Evolutionary conservation across 257 asterid genomes (phyloP).

Genomic region (Penstemon davidsonii): DNA sequence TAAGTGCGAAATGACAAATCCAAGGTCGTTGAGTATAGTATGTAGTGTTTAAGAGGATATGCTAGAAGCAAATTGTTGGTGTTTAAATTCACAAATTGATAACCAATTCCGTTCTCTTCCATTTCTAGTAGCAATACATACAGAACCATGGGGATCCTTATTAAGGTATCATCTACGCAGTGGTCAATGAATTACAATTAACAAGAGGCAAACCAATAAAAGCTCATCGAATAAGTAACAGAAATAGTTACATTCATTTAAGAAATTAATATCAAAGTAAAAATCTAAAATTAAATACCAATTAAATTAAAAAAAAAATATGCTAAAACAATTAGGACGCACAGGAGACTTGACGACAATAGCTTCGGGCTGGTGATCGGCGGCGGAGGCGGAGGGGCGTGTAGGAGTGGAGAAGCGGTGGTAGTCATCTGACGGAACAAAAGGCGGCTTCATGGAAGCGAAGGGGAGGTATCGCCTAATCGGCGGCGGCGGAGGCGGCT

Average conservation of each 20-base stretch:
- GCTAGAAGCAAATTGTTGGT: constrained; percentile 14
- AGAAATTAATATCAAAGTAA: constrained; percentile 27
- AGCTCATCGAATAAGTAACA: constrained; percentile 1
- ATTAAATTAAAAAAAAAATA: neutral
- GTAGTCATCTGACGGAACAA: constrained; percentile 61
- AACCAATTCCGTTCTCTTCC: constrained; percentile 11
- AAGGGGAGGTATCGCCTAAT: constrained; percentile 81
- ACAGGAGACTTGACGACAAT: constrained; percentile 77
- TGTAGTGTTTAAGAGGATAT: neutral
- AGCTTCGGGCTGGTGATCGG: constrained; percentile 66
- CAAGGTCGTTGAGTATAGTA: neutral
- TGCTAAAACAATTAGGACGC: constrained; percentile 30
- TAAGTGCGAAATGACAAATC: too few relatives aligned
- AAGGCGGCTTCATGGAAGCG: constrained; percentile 80
- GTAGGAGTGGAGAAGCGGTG: constrained; percentile 70
- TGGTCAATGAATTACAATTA: neutral
- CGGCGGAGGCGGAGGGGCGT: constrained; percentile 35
- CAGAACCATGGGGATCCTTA: neutral
- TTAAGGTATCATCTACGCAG: too few relatives aligned
- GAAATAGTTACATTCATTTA: neutral
- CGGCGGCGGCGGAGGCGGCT: constrained; percentile 43
- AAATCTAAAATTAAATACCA: constrained; percentile 5
- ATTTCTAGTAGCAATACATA: too few relatives aligned
- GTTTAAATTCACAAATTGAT: constrained; percentile 3
- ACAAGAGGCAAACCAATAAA: neutral